phyloP scores from a whole-genome alignment of 1,284 basidiomycete genomes.

The Pyrrhoderma lamaoense region DNA sequence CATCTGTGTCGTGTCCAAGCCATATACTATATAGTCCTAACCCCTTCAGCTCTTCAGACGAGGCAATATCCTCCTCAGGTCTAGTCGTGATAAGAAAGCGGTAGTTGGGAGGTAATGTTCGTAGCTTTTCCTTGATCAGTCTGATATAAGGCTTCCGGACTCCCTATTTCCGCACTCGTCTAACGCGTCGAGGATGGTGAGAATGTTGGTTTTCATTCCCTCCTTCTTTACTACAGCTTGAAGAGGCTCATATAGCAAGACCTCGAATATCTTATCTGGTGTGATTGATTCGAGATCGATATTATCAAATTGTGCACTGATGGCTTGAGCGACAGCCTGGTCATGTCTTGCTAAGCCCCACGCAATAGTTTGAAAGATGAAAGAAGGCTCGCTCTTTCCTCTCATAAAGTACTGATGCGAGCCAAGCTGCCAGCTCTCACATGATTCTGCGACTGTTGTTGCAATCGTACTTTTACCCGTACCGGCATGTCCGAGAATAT shows the following conservation, averaged over 20 bases:
- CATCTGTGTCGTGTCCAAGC: no score
- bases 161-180: conserved; percentile 5
- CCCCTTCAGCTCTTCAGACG: no score
- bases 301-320: no score
- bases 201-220: not conserved
- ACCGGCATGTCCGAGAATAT: conserved; percentile 27
- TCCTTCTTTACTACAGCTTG: not conserved
- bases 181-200: conserved; percentile 1
- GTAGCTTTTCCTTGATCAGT: not conserved
- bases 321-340: not conserved
- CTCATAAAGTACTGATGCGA: conserved; percentile 20
- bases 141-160: not conserved
- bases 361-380: conserved; percentile 19
- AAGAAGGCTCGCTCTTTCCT: conserved; percentile 15
- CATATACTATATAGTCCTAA: no score
- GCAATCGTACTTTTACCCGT: conserved; percentile 23
- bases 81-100: conserved; percentile 3
- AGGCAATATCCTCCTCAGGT: no score
- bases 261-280: no score
- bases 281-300: no score
- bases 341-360: conserved; percentile 15
- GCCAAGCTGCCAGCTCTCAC: not conserved
- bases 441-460: conserved; percentile 9
- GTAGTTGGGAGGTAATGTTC: not conserved
- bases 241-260: not conserved